Conservation (phyloP, 2,329 filamentous ascomycete genomes). For the Cercospora sesami region DNA sequence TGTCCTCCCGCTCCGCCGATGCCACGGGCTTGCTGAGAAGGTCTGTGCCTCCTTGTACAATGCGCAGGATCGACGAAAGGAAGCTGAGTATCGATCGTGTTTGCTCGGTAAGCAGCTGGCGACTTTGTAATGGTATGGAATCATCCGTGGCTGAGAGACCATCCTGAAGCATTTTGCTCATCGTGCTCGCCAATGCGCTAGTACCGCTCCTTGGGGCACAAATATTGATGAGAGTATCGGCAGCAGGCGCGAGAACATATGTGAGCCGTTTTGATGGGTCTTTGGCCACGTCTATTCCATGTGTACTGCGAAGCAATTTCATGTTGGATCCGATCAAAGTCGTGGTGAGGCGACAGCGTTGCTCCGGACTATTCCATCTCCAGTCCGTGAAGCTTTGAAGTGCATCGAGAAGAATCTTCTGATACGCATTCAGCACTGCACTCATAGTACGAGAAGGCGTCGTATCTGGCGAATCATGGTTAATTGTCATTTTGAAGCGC, state of each 20-base stretch:
- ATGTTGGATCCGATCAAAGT: conserved; percentile 69
- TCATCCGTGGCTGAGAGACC: conserved; percentile 27
- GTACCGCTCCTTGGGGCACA: conserved; percentile 49
- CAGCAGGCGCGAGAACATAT: conserved; percentile 68
- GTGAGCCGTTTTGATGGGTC: conserved; percentile 54
- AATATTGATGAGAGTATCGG: conserved; percentile 72
- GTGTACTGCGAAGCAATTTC: conserved; percentile 69
- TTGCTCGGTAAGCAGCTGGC: conserved; percentile 27
- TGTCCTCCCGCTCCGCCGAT: conserved; percentile 2
- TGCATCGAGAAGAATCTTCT: conserved; percentile 74
- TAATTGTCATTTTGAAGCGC: conserved; percentile 38
- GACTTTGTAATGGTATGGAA: conserved; percentile 22
- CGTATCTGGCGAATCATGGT: conserved; percentile 61
- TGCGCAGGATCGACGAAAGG: conserved; percentile 27
- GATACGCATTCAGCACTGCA: conserved; percentile 69
- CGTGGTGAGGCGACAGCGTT: conserved; percentile 68
- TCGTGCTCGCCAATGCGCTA: conserved; percentile 23
- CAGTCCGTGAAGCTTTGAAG: conserved; percentile 84
- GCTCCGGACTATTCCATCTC: conserved; percentile 70
- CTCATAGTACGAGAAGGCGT: conserved; percentile 76
- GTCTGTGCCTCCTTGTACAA: conserved; percentile 19
- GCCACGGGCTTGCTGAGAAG: conserved; percentile 8
- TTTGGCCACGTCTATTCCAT: conserved; percentile 67
- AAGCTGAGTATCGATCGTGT: conserved; percentile 19
- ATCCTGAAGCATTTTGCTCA: conserved; percentile 25